Evolutionary conservation across 257 asterid genomes (phyloP), one percentile per base, ranked within the genome.

Genomic region (Salvia miltiorrhiza): DNA sequence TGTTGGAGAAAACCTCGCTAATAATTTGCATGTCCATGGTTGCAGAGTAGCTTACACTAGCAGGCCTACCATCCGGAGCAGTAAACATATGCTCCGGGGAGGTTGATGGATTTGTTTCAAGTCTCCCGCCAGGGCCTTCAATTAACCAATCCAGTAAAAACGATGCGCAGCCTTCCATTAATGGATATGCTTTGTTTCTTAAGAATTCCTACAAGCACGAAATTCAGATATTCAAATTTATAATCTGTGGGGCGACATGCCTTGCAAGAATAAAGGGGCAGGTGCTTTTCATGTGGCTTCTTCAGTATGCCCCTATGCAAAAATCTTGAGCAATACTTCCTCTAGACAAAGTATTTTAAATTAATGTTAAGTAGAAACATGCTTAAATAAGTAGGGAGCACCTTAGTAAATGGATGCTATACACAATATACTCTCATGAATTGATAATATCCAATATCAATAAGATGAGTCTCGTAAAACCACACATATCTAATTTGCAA

Each of bases 91-190:
- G 97, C 76, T 88, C 97, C 0, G 94, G 97, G 16, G 94, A 90
- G 58, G 92, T 88, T 47, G 97, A 90, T 50, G 97, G 97, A 70
- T 90, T 90, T 20, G 97, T 90, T 71, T 82, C 92, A n/a, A 86
- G 83, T 75, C 57, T 76, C 44, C 82, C 84, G 24, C 44, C 83
- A n/a, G 72, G 85, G 43, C 92, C 86, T 76, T 87, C 88, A 20
- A 83, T 81, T 59, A 90, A 73, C 96, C 97, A 90, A 82, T 86
- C 96, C 69, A 90, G 60, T 50, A 88, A 79, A 78, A 88, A 90
- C 3, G 81, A 75, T 52, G 83, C 73, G 63, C 94, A 85, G 8
- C 94, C 85, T 82, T 86, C 92, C 77, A 90, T 75, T 68, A 90
- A 77, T 9, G 96, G 83, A 73, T 86, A 90, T 49, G 90, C 88